Percentiles rank a stretch among this genome's conserved stretches.
phyloP scores from a whole-genome alignment of 352 stramenopile genomes.

The Bremia lactucae region DNA sequence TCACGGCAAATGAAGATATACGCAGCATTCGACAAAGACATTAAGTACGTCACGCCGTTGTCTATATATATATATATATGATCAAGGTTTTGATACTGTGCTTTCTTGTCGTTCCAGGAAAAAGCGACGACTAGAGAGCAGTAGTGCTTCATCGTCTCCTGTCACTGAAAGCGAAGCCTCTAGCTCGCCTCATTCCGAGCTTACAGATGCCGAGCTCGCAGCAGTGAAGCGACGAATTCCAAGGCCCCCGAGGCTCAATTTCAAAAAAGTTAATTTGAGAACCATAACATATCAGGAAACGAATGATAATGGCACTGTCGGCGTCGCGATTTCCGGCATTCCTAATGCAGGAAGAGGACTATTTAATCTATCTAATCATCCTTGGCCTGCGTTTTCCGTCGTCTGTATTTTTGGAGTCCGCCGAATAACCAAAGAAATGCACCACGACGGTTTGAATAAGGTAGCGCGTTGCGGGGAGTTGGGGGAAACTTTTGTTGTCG shows the following conservation, averaged over 20 bases:
- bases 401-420: constrained; percentile 84
- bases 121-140: constrained; percentile 58
- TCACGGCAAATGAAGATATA: constrained; percentile 77
- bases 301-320: constrained; percentile 83
- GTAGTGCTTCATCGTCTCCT: constrained; percentile 35
- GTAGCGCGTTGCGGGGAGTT: constrained; percentile 74
- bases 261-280: constrained; percentile 78
- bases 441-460: constrained; percentile 83
- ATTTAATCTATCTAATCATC: constrained; percentile 71
- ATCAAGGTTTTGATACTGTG: no score
- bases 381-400: constrained; percentile 80
- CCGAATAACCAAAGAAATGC: constrained; percentile 79
- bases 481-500: constrained; percentile 80
- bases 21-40: constrained; percentile 50
- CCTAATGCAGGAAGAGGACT: constrained; percentile 69
- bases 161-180: constrained; percentile 53
- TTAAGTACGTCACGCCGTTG: constrained; percentile 58
- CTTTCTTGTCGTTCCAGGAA: constrained; percentile 32
- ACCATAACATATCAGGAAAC: constrained; percentile 79
- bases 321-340: constrained; percentile 73
- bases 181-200: constrained; percentile 51
- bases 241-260: constrained; percentile 71
- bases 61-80: no score
- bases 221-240: constrained; percentile 72
- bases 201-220: constrained; percentile 71